Conservation (phyloP, 148 eudicot genomes). For the Rhododendron simsii region DNA sequence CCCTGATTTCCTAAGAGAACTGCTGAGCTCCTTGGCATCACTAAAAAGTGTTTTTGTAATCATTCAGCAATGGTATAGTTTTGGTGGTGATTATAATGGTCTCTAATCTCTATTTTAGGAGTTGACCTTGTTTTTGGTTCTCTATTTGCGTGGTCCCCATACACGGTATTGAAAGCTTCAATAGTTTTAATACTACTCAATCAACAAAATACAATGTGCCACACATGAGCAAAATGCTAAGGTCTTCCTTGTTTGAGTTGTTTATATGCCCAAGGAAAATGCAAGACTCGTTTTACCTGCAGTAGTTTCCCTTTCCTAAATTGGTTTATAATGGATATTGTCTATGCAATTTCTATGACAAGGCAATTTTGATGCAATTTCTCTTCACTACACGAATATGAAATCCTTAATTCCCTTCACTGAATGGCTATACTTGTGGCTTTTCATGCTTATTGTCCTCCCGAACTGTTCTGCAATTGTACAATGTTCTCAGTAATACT, state of each 20-base stretch:
- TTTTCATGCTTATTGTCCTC: not conserved
- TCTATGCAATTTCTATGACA: too few species aligned
- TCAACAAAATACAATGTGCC: not conserved
- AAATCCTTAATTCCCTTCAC: not conserved
- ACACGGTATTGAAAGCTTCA: not conserved
- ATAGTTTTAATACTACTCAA: not conserved
- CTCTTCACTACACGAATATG: not conserved
- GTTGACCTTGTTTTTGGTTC: not conserved
- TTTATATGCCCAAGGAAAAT: not conserved
- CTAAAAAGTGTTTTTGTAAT: not conserved
- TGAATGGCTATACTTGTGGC: not conserved
- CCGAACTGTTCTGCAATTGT: not conserved
- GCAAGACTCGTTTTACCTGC: not conserved
- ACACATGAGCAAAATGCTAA: not conserved
- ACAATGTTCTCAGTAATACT: not conserved
- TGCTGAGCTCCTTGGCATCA: not conserved
- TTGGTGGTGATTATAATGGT: not conserved
- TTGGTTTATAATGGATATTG: not conserved
- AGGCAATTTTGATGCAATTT: not conserved
- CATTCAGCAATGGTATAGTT: not conserved
- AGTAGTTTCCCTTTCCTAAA: not conserved
- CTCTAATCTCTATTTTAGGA: not conserved
- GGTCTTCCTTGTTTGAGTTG: not conserved
- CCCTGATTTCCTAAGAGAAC: not conserved
- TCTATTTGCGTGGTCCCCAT: not conserved